A percentile compares a stretch with the other conserved stretches of the same genome.
Evolutionary conservation across 345 rosid species (phyloP).

Genomic region (Salix purpurea): DNA sequence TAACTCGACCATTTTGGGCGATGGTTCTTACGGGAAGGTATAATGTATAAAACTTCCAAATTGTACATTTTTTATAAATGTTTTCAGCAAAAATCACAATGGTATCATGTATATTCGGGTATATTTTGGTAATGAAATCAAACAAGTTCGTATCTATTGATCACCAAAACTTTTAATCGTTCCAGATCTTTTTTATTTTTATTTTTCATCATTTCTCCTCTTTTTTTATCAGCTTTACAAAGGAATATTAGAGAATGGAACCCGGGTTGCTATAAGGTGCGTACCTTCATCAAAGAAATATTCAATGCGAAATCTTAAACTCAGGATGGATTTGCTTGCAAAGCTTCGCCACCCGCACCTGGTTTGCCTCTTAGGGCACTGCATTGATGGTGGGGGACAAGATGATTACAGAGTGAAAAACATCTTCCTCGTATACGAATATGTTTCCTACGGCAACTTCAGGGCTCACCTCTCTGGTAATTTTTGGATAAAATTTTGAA

Average conservation of each 20-base stretch:
- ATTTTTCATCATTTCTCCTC: background rate
- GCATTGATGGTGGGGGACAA: constrained; percentile 37
- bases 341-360: constrained; percentile 49
- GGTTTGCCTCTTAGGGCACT: constrained; percentile 55
- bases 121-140: background rate
- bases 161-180: background rate
- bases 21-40: constrained; percentile 49
- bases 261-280: constrained; percentile 44
- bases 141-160: background rate
- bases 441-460: constrained; percentile 34
- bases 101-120: background rate
- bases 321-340: constrained; percentile 47
- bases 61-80: background rate
- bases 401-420: constrained; percentile 35
- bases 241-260: constrained; percentile 42
- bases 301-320: constrained; percentile 39
- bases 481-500: background rate
- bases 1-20: constrained; percentile 31
- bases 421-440: constrained; percentile 47
- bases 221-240: constrained; percentile 35
- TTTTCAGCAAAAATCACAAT: background rate
- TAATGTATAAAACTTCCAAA: background rate
- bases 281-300: constrained; percentile 41
- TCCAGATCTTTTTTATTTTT: background rate
- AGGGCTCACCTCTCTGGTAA: constrained; percentile 47